Percentiles rank a stretch among this genome's conserved stretches.
These are phyloP conservation scores for Acanthamoeba sp. DNA, from an alignment of 208 protist species.

Conservation along the genomic window DNA sequence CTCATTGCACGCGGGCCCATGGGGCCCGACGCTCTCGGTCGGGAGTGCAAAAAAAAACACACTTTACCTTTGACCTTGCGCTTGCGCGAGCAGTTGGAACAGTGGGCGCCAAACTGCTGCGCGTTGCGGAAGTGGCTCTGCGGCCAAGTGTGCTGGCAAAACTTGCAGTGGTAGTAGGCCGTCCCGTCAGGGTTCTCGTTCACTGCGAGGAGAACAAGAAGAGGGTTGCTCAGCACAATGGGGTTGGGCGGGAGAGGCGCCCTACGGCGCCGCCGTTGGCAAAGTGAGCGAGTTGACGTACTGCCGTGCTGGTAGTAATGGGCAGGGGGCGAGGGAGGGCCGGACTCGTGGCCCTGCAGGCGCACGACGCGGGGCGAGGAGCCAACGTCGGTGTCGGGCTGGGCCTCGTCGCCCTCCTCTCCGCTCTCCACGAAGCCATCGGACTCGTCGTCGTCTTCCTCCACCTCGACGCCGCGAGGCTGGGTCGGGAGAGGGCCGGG, in stretches of 20 bases:
- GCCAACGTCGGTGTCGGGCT: background rate
- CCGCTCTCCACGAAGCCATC: constrained; percentile 8
- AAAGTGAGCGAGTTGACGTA: background rate
- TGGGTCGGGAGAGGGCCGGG: background rate
- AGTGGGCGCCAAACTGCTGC: constrained; percentile 86
- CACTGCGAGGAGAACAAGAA: background rate
- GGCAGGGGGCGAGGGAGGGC: background rate
- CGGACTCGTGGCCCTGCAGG: constrained; percentile 40
- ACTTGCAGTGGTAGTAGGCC: constrained; percentile 81
- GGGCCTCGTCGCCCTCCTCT: background rate
- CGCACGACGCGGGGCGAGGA: background rate
- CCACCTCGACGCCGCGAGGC: background rate
- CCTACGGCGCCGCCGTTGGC: too few species aligned
- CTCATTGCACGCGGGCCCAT: too few species aligned
- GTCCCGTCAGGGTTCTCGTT: constrained; percentile 55
- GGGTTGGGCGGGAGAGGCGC: too few species aligned
- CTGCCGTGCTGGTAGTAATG: constrained; percentile 24
- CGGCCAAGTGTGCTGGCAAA: constrained; percentile 82
- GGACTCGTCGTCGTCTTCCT: background rate
- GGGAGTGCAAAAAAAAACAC: background rate
- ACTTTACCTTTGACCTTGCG: constrained; percentile 77
- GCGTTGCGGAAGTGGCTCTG: constrained; percentile 80
- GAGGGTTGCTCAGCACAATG: background rate
- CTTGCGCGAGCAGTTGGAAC: constrained; percentile 85
- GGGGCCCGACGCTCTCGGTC: too few species aligned